Evolutionary conservation across 805 yeast genomes (phyloP).

Genomic region (Ogataea glucozyma): DNA sequence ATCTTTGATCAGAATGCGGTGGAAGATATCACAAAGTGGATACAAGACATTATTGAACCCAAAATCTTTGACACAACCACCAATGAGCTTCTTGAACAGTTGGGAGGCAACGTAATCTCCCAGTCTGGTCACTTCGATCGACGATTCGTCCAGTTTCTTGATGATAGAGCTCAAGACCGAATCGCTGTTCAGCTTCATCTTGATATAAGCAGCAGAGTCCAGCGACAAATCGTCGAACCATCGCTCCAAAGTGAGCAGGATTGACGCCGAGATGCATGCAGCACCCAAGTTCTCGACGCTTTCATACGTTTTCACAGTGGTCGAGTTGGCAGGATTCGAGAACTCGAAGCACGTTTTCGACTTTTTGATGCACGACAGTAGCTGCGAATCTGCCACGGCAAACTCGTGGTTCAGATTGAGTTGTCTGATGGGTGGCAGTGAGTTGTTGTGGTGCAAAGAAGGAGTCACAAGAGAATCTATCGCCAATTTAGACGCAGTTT

Average conservation of each 20-base stretch:
- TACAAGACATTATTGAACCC: conserved; percentile 72
- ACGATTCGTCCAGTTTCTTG: conserved; percentile 46
- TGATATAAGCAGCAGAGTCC: conserved; percentile 54
- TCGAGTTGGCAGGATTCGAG: conserved; percentile 18
- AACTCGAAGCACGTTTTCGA: conserved; percentile 64
- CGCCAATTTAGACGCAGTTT: conserved; percentile 43
- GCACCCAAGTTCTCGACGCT: conserved; percentile 61
- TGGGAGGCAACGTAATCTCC: conserved; percentile 54
- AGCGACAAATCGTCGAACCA: conserved; percentile 55
- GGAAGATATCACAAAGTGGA: conserved; percentile 68
- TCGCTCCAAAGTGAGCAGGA: conserved; percentile 63
- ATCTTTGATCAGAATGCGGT: conserved; percentile 57
- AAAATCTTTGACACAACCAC: conserved; percentile 74
- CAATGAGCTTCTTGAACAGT: conserved; percentile 58
- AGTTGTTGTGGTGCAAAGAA: conserved; percentile 19
- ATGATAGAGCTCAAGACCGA: conserved; percentile 45
- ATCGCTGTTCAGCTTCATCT: conserved; percentile 38
- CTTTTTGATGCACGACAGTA: conserved; percentile 52
- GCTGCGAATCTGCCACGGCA: conserved; percentile 25
- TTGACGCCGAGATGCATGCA: conserved; percentile 52
- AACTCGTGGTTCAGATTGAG: conserved; percentile 31
- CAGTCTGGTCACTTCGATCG: conserved; percentile 37
- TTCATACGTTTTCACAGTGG: conserved; percentile 31
- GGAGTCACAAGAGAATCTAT: conserved; percentile 51
- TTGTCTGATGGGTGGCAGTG: conserved; percentile 27